A percentile compares a stretch with the other conserved stretches of the same genome.
Evolutionary conservation across 176 grass and related monocot genomes (phyloP).

Genomic region (Pharus latifolius): DNA sequence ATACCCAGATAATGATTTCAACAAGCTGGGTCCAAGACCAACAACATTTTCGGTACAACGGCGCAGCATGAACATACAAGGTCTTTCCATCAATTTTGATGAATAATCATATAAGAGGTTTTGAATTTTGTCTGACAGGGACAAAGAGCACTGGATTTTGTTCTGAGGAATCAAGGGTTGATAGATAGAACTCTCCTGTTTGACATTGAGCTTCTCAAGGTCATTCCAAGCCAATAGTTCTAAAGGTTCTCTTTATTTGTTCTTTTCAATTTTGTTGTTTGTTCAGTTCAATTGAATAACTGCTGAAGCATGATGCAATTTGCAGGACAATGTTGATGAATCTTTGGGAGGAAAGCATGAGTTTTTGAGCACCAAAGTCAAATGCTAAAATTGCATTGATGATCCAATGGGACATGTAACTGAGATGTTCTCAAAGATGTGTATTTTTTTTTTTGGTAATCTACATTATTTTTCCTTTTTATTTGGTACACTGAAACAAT

Average conservation of each 20-base stretch:
- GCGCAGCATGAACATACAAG: not conserved
- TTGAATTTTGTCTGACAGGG: constrained; percentile 38
- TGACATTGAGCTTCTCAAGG: constrained; percentile 92
- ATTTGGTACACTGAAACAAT: too few species aligned
- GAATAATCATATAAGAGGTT: not conserved
- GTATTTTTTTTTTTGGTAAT: too few species aligned
- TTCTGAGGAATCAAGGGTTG: constrained; percentile 83
- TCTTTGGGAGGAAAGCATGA: not conserved
- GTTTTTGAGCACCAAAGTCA: not conserved
- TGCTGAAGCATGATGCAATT: not conserved
- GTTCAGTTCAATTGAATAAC: not conserved
- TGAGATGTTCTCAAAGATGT: too few species aligned
- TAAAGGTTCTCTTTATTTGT: not conserved
- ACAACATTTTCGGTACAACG: constrained; percentile 74
- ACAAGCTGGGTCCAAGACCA: constrained; percentile 77
- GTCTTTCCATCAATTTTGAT: not conserved
- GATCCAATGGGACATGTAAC: too few species aligned
- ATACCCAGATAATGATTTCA: constrained; percentile 76
- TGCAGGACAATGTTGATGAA: not conserved
- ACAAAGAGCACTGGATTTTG: constrained; percentile 93
- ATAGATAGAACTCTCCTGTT: constrained; percentile 97
- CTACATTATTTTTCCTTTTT: too few species aligned
- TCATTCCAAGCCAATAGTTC: constrained; percentile 50
- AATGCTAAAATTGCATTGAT: too few species aligned
- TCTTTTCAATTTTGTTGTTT: not conserved